Evolutionary conservation across 805 yeast genomes (phyloP), one percentile per base, ranked within the genome.

Genomic region (Pichia manshurica): DNA sequence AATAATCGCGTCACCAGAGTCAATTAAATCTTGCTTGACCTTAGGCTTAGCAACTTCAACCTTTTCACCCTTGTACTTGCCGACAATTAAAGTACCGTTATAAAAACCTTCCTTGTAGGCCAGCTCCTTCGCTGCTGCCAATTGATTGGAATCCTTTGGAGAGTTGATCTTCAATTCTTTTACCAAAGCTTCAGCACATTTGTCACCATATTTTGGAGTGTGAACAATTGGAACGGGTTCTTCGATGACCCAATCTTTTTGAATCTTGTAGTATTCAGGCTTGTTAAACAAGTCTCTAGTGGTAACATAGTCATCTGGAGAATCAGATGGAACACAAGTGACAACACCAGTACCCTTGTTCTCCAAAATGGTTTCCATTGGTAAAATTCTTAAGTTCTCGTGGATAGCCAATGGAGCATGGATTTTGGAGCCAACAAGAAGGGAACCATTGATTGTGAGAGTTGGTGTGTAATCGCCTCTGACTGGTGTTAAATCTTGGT

Each of bases 321-420:
- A 90, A 68, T 90, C 96, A n/a, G 96, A 84, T 53, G 98, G 99
- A 53, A 90, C 98, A 74, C 96, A 93, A 5, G 98, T 91, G 49
- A 93, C 99, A 40, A 93, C 97, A 74, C 98, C 99, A 40, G 98
- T 93, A 78, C 99, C 99, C 74, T 93, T 93, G 48, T 81, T 75
- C 36, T 96, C 95, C 66, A 91, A 75, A 47, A 93, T 91, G 34
- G 97, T 88, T 69, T 91, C 98, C 99, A 93, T 93, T 57, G 99
- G 99, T 56, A 93, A 77, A 48, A 93, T 84, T 60, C 93, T 77
- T 55, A 93, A 72, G 57, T 82, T 79, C 45, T 78, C 71, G 65
- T 81, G 72, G 20, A 74, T 74, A 12, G 96, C 79, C 56, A 85
- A 71, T 47, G 98, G 98, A 32, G 98, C 95, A 56, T 73, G 69